Percentiles rank a stretch among this genome's conserved stretches.
phyloP scores from a whole-genome alignment of 2,329 filamentous ascomycete genomes.

The Aureobasidium mangrovei region DNA sequence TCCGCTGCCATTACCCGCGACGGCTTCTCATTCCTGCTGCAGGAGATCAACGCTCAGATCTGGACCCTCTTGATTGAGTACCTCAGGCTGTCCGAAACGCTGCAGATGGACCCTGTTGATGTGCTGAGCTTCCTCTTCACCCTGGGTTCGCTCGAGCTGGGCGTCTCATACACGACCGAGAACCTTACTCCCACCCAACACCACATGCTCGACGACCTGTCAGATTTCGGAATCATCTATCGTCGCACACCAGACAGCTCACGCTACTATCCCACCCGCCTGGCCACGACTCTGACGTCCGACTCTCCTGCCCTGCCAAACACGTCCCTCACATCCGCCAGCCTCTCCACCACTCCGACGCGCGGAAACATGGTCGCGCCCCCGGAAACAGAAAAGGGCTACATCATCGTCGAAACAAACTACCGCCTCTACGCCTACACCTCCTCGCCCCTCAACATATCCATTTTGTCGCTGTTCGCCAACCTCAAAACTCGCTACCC shows the following conservation, averaged over 20 bases:
- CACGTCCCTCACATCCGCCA: conserved; percentile 55
- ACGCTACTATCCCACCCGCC: conserved; percentile 77
- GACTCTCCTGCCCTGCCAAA: conserved; percentile 64
- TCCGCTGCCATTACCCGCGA: conserved; percentile 74
- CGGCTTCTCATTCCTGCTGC: conserved; percentile 88
- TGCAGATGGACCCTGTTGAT: conserved; percentile 79
- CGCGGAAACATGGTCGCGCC: conserved; percentile 25
- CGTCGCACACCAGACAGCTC: conserved; percentile 36
- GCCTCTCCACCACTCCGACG: conserved; percentile 25
- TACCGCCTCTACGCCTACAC: conserved; percentile 98
- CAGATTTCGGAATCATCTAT: conserved; percentile 90
- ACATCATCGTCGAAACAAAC: conserved; percentile 95
- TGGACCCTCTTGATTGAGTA: conserved; percentile 94
- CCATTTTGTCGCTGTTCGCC: conserved; percentile 82
- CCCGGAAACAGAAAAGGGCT: conserved; percentile 51
- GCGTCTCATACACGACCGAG: conserved; percentile 79
- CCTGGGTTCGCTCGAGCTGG: conserved; percentile 84
- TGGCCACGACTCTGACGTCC: conserved; percentile 85
- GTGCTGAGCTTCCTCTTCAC: conserved; percentile 95
- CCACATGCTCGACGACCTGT: conserved; percentile 82
- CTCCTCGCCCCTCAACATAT: conserved; percentile 84
- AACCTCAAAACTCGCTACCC: conserved; percentile 84
- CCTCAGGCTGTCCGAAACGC: conserved; percentile 63
- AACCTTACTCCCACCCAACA: conserved; percentile 73
- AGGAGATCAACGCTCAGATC: conserved; percentile 92